phyloP scores from a whole-genome alignment of 2,329 filamentous ascomycete genomes.

The Paecilomyces sp. region DNA sequence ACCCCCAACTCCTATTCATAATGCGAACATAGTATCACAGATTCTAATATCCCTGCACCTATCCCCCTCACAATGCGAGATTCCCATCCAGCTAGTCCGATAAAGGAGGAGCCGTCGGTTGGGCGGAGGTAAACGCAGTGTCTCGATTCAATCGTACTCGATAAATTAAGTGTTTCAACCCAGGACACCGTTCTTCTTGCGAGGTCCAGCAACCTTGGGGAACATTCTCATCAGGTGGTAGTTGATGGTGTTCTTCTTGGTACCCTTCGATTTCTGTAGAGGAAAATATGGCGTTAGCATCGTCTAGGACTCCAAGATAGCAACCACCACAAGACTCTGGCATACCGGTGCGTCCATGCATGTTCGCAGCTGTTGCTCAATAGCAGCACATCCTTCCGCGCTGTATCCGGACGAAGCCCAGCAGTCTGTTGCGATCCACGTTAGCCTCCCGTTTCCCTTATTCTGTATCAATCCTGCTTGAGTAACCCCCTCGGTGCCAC shows the following conservation, averaged over 20 bases:
- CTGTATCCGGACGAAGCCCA: constrained; percentile 41
- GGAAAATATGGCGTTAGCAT: constrained; percentile 3
- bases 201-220: constrained; percentile 62
- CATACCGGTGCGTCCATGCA: constrained; percentile 76
- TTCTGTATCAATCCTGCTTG: neutral
- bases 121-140: neutral
- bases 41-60: neutral
- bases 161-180: constrained; percentile 15
- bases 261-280: constrained; percentile 46
- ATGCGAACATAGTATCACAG: neutral
- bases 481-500: neutral
- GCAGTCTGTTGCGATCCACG: constrained; percentile 27
- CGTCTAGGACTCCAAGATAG: neutral
- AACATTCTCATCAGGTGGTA: constrained; percentile 78
- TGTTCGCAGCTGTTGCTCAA: constrained; percentile 55
- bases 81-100: neutral
- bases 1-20: neutral
- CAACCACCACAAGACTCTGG: constrained; percentile 15
- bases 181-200: constrained; percentile 53
- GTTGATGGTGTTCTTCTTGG: constrained; percentile 76
- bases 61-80: neutral
- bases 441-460: neutral
- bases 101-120: neutral
- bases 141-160: neutral
- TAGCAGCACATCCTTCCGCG: constrained; percentile 50